Percentiles rank a stretch among this genome's conserved stretches.
These are phyloP conservation scores for Hypoxylon rubiginosum DNA, from an alignment of 2,329 filamentous ascomycete genomes.

Conservation along the genomic window DNA sequence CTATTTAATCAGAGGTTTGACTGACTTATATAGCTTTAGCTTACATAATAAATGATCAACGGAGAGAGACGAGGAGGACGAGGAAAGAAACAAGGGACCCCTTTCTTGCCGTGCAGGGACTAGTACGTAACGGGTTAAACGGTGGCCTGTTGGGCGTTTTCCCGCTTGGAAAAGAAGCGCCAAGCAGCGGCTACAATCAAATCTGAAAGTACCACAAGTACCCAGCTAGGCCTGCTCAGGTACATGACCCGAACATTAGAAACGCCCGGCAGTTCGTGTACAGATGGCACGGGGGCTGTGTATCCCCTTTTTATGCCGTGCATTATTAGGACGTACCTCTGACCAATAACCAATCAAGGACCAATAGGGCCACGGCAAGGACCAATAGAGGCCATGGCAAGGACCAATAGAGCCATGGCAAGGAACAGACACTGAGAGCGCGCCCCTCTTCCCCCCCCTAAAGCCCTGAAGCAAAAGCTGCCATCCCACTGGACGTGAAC, in stretches of 20 bases:
- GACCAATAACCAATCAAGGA: not conserved
- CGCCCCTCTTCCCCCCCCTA: not conserved
- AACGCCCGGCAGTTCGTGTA: constrained; percentile 34
- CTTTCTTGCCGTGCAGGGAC: not conserved
- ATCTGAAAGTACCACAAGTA: constrained; percentile 13
- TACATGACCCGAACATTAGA: constrained; percentile 35
- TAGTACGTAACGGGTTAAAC: not conserved
- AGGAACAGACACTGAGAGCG: not conserved
- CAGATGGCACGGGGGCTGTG: constrained; percentile 30
- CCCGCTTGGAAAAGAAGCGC: constrained; percentile 10
- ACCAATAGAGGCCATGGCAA: too few relatives aligned
- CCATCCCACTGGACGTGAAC: not conserved
- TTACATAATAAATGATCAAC: not conserved
- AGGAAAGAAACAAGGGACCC: not conserved
- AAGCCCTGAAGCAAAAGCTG: not conserved
- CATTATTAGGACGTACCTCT: constrained; percentile 12
- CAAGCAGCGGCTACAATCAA: constrained; percentile 32
- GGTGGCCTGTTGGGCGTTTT: constrained; percentile 1
- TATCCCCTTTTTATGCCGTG: constrained; percentile 38
- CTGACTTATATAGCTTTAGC: not conserved
- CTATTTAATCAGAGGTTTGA: too few relatives aligned
- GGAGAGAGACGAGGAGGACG: not conserved
- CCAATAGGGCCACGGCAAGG: not conserved
- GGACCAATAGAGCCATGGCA: too few relatives aligned
- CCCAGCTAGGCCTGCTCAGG: constrained; percentile 27